phyloP scores from a whole-genome alignment of 495 filamentous ascomycete genomes.

The Filosporella fistucella region DNA sequence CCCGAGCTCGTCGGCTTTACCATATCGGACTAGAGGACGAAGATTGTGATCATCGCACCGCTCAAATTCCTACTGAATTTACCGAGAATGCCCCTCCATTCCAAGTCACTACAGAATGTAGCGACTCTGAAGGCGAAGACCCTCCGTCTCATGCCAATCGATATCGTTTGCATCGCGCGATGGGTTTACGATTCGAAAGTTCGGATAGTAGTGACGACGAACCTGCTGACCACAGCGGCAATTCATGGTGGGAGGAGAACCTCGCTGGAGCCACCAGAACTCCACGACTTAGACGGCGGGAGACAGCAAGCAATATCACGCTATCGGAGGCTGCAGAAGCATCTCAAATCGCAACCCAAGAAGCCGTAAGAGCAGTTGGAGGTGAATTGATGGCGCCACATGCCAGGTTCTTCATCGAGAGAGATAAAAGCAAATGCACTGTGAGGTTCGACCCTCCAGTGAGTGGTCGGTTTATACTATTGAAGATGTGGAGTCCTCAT shows the following conservation, averaged over 20 bases:
- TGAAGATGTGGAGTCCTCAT: slow-evolving; percentile 82
- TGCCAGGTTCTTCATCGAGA: slow-evolving; percentile 75
- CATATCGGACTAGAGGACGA: slow-evolving; percentile 46
- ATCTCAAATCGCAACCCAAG: slow-evolving; percentile 45
- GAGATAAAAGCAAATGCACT: slow-evolving; percentile 75
- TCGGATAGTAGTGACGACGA: slow-evolving; percentile 45
- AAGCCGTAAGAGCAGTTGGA: slow-evolving; percentile 49
- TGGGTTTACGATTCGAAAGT: slow-evolving; percentile 35
- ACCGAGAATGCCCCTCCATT: slow-evolving; percentile 34
- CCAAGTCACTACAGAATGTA: slow-evolving; percentile 46
- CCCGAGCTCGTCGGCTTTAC: slow-evolving; percentile 34
- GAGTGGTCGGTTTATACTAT: slow-evolving; percentile 72
- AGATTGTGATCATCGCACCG: slow-evolving; percentile 40
- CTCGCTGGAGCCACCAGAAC: slow-evolving; percentile 8
- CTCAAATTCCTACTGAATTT: slow-evolving; percentile 50
- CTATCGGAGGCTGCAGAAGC: slow-evolving; percentile 47
- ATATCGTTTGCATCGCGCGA: slow-evolving; percentile 23
- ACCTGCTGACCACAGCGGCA: slow-evolving; percentile 1
- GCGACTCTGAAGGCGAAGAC: slow-evolving; percentile 44
- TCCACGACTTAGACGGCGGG: slow-evolving; percentile 18
- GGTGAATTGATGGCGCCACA: slow-evolving; percentile 60
- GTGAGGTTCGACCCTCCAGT: slow-evolving; percentile 87
- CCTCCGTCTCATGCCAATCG: slow-evolving; percentile 23
- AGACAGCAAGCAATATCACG: slow-evolving; percentile 34
- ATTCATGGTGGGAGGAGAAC: slow-evolving; percentile 27